Evolutionary conservation across 495 filamentous ascomycete species (phyloP).

Genomic region (Penicillium macrosclerotiorum): DNA sequence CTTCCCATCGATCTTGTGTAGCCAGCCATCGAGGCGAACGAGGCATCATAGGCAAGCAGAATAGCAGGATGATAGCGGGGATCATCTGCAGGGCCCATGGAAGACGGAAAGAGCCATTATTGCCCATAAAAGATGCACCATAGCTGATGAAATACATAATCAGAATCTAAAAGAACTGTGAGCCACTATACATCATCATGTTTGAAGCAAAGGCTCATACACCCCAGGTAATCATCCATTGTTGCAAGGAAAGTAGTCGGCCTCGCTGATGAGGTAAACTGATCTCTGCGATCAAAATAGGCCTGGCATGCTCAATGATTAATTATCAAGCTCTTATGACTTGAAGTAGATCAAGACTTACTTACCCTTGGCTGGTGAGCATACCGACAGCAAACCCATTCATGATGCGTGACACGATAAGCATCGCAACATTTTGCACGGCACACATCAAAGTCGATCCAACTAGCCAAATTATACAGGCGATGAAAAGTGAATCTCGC

Average conservation of each 20-base stretch:
- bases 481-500: slow-evolving; percentile 20
- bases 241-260: slow-evolving; percentile 17
- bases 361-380: slow-evolving; percentile 21
- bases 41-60: slow-evolving; percentile 52
- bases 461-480: slow-evolving; percentile 19
- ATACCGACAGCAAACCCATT: slow-evolving; percentile 21
- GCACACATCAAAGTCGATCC: slow-evolving; percentile 23
- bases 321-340: background rate
- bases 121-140: slow-evolving; percentile 15
- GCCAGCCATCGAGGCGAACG: slow-evolving; percentile 67
- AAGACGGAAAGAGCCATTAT: slow-evolving; percentile 15
- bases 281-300: slow-evolving; percentile 22
- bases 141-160: slow-evolving; percentile 26
- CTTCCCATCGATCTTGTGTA: slow-evolving; percentile 54
- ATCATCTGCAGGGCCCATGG: slow-evolving; percentile 27
- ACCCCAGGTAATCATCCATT: slow-evolving; percentile 26
- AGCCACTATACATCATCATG: background rate
- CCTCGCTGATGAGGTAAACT: slow-evolving; percentile 21
- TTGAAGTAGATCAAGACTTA: background rate
- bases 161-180: slow-evolving; percentile 9
- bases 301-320: slow-evolving; percentile 1
- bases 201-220: slow-evolving; percentile 5
- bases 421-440: slow-evolving; percentile 17
- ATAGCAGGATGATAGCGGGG: slow-evolving; percentile 52
- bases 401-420: slow-evolving; percentile 16